Percentiles rank a stretch among this genome's conserved stretches.
These are phyloP conservation scores for Cucurbita ficifolia DNA, from an alignment of 306 rosid genomes.

Conservation along the genomic window DNA sequence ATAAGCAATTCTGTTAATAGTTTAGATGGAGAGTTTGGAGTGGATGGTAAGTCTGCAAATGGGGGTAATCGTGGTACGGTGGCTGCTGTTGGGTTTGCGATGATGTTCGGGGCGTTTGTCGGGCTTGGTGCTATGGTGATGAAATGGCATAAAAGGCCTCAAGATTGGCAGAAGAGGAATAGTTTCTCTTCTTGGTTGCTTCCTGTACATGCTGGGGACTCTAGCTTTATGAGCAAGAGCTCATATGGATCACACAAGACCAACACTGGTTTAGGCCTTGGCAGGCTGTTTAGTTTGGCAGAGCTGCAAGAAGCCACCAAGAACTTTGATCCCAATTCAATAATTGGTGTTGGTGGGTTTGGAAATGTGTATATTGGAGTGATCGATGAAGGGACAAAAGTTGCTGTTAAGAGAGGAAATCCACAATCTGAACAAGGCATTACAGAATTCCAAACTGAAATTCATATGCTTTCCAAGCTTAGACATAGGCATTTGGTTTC, in stretches of 20 bases:
- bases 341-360: slow-evolving; percentile 42
- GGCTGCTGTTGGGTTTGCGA: slow-evolving; percentile 33
- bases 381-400: slow-evolving; percentile 28
- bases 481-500: slow-evolving; percentile 44
- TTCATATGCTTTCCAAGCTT: slow-evolving; percentile 39
- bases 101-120: slow-evolving; percentile 39
- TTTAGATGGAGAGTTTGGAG: slow-evolving; percentile 38
- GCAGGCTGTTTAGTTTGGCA: slow-evolving; percentile 27
- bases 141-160: slow-evolving; percentile 40
- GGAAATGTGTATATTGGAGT: slow-evolving; percentile 31
- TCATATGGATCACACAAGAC: slow-evolving; percentile 21
- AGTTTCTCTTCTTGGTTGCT: slow-evolving; percentile 46
- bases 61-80: slow-evolving; percentile 22
- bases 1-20: slow-evolving; percentile 35
- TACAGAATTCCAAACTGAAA: slow-evolving; percentile 36
- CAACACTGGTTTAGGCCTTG: slow-evolving; percentile 24
- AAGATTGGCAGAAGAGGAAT: slow-evolving; percentile 42
- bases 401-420: slow-evolving; percentile 37
- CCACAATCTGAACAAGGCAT: slow-evolving; percentile 39
- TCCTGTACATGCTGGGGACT: slow-evolving; percentile 28
- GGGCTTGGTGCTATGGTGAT: slow-evolving; percentile 44
- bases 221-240: slow-evolving; percentile 26
- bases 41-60: slow-evolving; percentile 18
- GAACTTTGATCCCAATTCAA: slow-evolving; percentile 26
- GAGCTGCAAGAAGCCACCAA: slow-evolving; percentile 38